phyloP scores from a whole-genome alignment of 1,139 yeast genomes.

The Ogataea hybrid region DNA sequence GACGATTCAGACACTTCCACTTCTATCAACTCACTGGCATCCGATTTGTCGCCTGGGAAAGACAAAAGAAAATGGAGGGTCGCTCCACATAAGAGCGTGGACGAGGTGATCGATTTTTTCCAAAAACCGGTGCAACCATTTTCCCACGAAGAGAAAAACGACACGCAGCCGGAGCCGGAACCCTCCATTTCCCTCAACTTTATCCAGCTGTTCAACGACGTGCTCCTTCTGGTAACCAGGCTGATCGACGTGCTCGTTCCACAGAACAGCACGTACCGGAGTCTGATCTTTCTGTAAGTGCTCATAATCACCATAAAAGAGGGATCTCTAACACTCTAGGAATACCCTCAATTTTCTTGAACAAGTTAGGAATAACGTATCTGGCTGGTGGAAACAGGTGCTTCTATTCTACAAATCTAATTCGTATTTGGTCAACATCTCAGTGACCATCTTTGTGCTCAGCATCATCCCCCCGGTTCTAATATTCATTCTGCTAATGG shows the following conservation, averaged over 20 bases:
- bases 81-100: slow-evolving; percentile 1
- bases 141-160: not conserved
- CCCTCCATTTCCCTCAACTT: slow-evolving; percentile 10
- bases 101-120: slow-evolving; percentile 8
- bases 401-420: slow-evolving; percentile 16
- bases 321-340: slow-evolving; percentile 13
- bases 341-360: slow-evolving; percentile 17
- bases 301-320: slow-evolving; percentile 8
- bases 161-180: not conserved
- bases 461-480: slow-evolving; percentile 9
- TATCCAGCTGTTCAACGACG: slow-evolving; percentile 16
- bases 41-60: not conserved
- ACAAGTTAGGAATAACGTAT: slow-evolving; percentile 7
- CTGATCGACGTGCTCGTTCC: slow-evolving; percentile 18
- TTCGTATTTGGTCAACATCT: slow-evolving; percentile 10
- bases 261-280: slow-evolving; percentile 19
- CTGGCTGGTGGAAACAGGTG: slow-evolving; percentile 5
- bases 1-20: slow-evolving; percentile 9
- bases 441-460: slow-evolving; percentile 6
- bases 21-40: slow-evolving; percentile 5
- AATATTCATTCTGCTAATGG: slow-evolving; percentile 13
- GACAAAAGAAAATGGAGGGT: slow-evolving; percentile 2
- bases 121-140: slow-evolving; percentile 8
- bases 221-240: slow-evolving; percentile 15
- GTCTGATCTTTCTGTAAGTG: slow-evolving; percentile 21